A percentile compares a stretch with the other conserved stretches of the same genome.
phyloP scores from a whole-genome alignment of 805 yeast genomes.

The Yarrowia bubula region DNA sequence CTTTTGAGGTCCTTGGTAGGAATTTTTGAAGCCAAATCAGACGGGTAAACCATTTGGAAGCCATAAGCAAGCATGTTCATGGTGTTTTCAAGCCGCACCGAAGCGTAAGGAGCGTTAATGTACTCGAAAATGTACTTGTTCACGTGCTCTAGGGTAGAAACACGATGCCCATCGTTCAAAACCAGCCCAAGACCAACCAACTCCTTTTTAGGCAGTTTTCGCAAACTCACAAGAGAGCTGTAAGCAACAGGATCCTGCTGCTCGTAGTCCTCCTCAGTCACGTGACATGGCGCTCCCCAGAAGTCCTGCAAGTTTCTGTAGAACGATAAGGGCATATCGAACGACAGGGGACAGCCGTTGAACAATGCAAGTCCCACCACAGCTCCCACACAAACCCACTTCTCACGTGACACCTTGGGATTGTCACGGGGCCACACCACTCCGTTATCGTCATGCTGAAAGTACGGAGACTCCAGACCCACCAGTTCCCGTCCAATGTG shows the following conservation, averaged over 20 bases:
- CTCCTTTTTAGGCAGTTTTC: constrained; percentile 24
- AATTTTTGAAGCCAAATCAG: constrained; percentile 28
- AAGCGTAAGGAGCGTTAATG: neutral
- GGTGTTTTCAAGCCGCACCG: neutral
- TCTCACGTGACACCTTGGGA: neutral
- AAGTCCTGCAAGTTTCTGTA: constrained; percentile 27
- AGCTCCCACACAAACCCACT: constrained; percentile 28
- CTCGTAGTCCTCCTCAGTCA: constrained; percentile 28
- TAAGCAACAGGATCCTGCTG: constrained; percentile 33
- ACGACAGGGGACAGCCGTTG: constrained; percentile 37
- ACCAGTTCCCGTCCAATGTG: constrained; percentile 32
- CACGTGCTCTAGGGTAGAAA: neutral
- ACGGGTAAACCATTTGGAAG: neutral
- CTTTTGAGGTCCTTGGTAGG: constrained; percentile 30
- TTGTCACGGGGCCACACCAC: neutral
- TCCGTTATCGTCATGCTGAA: constrained; percentile 22
- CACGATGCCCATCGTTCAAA: neutral
- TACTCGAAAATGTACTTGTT: neutral
- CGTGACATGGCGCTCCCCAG: neutral
- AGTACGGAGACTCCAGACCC: constrained; percentile 28
- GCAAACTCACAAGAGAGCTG: constrained; percentile 27
- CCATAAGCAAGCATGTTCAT: neutral
- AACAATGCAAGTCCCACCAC: constrained; percentile 37
- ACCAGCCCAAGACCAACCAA: neutral
- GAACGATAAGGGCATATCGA: constrained; percentile 34